Evolutionary conservation across 2,329 filamentous ascomycete genomes (phyloP).

Genomic region (Fusarium hostae): DNA sequence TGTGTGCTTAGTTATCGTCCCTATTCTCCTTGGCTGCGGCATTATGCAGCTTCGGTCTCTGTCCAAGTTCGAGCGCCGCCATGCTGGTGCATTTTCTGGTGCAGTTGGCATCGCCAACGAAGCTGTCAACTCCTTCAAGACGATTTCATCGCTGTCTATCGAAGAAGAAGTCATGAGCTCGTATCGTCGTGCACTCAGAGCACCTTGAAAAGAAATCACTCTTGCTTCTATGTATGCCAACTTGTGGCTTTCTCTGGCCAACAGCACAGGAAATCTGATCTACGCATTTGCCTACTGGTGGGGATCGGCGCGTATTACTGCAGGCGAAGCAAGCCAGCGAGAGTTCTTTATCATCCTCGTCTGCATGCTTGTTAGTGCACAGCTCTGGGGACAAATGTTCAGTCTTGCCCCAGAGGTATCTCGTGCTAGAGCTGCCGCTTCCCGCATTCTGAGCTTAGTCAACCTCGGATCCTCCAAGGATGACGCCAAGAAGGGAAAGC

Average conservation of each 20-base stretch:
- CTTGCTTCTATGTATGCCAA: conserved; percentile 63
- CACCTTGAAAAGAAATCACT: conserved; percentile 65
- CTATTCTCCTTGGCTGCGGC: conserved; percentile 74
- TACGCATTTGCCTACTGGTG: conserved; percentile 85
- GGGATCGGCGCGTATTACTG: conserved; percentile 76
- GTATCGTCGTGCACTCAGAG: conserved; percentile 63
- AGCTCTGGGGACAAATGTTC: conserved; percentile 80
- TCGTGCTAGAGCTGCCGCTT: conserved; percentile 70
- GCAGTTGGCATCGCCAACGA: conserved; percentile 74
- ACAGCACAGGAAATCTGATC: conserved; percentile 72
- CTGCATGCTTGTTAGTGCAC: conserved; percentile 76
- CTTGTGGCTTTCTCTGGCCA: conserved; percentile 69
- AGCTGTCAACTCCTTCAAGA: conserved; percentile 73
- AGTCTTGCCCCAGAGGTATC: conserved; percentile 80
- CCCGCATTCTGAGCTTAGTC: conserved; percentile 65
- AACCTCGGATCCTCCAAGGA: conserved; percentile 53
- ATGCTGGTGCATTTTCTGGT: conserved; percentile 71
- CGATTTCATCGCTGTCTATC: conserved; percentile 65
- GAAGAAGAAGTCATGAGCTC: conserved; percentile 63
- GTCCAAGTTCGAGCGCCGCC: conserved; percentile 69
- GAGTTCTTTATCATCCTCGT: conserved; percentile 82
- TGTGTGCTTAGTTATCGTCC: conserved; percentile 75
- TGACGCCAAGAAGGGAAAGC: conserved; percentile 24
- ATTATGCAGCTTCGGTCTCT: conserved; percentile 75
- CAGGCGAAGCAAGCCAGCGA: conserved; percentile 70